A percentile compares a stretch with the other conserved stretches of the same genome.
These are phyloP conservation scores for Canariomyces notabilis DNA, from an alignment of 2,329 filamentous ascomycete species.

Conservation along the genomic window DNA sequence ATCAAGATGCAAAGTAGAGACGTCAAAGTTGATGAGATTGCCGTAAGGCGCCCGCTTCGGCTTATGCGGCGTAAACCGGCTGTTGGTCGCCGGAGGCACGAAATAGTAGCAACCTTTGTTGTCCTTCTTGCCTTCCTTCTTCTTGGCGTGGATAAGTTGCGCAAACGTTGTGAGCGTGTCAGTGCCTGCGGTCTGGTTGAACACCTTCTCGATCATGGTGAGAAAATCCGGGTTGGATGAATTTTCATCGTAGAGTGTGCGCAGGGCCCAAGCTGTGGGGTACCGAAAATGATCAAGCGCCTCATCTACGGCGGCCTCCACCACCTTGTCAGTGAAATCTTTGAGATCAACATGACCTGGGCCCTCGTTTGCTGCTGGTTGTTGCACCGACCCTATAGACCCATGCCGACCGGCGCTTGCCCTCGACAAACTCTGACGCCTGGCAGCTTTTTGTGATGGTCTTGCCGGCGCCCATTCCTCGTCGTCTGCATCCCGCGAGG, in stretches of 20 bases:
- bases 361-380: conserved; percentile 18
- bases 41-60: conserved; percentile 47
- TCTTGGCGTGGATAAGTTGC: conserved; percentile 47
- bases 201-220: conserved; percentile 53
- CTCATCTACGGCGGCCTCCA: conserved; percentile 55
- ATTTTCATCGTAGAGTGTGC: conserved; percentile 56
- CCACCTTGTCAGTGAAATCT: conserved; percentile 46
- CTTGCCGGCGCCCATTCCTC: conserved; percentile 16
- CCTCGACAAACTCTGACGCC: conserved; percentile 23
- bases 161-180: conserved; percentile 49
- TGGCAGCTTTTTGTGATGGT: conserved; percentile 14
- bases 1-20: conserved; percentile 27
- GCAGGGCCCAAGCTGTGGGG: conserved; percentile 58
- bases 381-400: conserved; percentile 21
- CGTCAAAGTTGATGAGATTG: conserved; percentile 40
- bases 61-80: conserved; percentile 39
- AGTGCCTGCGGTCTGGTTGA: conserved; percentile 50
- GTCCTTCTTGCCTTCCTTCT: conserved; percentile 52
- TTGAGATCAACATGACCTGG: conserved; percentile 32
- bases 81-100: conserved; percentile 42
- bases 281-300: conserved; percentile 53
- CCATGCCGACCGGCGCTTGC: conserved; percentile 16
- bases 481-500: conserved; percentile 17
- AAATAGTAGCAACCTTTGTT: conserved; percentile 51
- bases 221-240: conserved; percentile 47